These are phyloP conservation scores for Penicillium arizonense DNA, from an alignment of 495 filamentous ascomycete genomes.

Conservation along the genomic window DNA sequence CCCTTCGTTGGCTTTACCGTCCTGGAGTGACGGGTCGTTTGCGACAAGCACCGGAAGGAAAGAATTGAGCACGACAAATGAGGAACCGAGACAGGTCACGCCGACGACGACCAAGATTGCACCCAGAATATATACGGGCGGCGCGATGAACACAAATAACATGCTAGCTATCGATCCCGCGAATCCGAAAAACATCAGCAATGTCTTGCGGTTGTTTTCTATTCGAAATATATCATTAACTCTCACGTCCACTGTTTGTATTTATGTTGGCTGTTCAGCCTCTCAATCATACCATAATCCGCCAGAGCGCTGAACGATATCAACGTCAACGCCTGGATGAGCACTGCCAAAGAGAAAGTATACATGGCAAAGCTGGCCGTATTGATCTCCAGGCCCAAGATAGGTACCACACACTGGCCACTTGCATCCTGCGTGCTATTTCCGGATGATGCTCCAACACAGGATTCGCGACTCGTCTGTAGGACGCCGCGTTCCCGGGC, in stretches of 20 bases:
- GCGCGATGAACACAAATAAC: constrained; percentile 75
- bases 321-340: constrained; percentile 52
- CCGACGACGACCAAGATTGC: constrained; percentile 77
- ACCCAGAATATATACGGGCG: constrained; percentile 69
- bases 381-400: constrained; percentile 46
- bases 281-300: constrained; percentile 46
- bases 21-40: constrained; percentile 40
- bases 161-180: constrained; percentile 76
- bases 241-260: neutral
- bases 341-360: constrained; percentile 50
- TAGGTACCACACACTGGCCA: constrained; percentile 45
- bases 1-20: constrained; percentile 15
- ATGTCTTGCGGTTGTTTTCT: constrained; percentile 60
- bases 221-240: constrained; percentile 1
- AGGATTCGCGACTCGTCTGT: constrained; percentile 46
- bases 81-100: constrained; percentile 65
- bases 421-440: constrained; percentile 15
- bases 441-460: constrained; percentile 26
- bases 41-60: constrained; percentile 51
- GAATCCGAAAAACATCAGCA: constrained; percentile 77
- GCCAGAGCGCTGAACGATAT: constrained; percentile 53
- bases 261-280: neutral
- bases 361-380: constrained; percentile 58
- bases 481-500: constrained; percentile 80
- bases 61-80: constrained; percentile 52